Base-by-base conservation (phyloP, 1,284 basidiomycete species). In the Fomitopsis pinicola region DNA sequence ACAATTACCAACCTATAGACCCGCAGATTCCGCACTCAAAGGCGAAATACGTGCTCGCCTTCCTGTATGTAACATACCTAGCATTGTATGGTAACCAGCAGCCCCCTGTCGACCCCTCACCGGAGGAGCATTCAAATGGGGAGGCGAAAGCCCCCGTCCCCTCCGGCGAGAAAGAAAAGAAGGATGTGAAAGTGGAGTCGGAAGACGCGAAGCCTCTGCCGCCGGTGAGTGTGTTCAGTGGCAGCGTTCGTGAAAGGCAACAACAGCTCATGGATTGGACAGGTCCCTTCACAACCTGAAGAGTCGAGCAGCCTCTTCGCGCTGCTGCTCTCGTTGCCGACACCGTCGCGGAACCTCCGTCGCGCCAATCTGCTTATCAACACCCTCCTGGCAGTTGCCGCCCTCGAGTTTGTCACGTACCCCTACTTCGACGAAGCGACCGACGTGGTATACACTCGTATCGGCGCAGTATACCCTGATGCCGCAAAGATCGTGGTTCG, bases 401-500 rank as follows among this genome's bases (percentile, higher is more conserved):
- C 76, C 26, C 67, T 77, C 42, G 87, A 90, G 63, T 79, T 87
- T 63, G 72, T 79, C 36, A 62, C 78, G 9, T 76, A 80, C 8
- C 85, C 87, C 10, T 77, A 82, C 65, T 69, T 85, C 60, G 82
- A 87, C 69, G 67, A 80, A 50, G 83, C 86, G 28, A 58, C 74
- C 14, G 79, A 82, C 67, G 80, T 89, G 61, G 74, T 77, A 5
- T 92, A 88, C 71, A 82, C 84, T 3, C 82, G 89, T 55, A 76
- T 91, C 57, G 89, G 89, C 12, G 88, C 88, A 3, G 80, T 91
- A 55, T 82, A 85, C 67, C 82, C 86, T 12, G 82, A 86, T 64
- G 76, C 77, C 55, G 86, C 76, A 62, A 91, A 89, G 71, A 77
- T 91, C 53, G 74, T 80, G 40, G 81, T 85, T 14, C 83, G 89